Evolutionary conservation across 2,329 filamentous ascomycete genomes (phyloP).

Genomic region (Trichothecium roseum): DNA sequence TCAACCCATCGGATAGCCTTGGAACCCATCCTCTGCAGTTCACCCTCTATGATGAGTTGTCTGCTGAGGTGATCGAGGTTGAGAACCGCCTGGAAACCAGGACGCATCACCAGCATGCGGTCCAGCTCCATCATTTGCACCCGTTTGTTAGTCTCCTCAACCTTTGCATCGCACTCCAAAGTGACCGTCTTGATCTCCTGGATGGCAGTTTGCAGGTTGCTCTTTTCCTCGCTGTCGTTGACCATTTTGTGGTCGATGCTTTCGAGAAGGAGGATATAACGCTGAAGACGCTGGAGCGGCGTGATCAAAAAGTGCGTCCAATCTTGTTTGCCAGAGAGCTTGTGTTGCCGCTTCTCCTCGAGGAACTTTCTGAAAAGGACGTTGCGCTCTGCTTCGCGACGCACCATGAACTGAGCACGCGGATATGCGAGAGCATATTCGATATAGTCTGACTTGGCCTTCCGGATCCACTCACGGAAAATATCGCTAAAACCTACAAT

Average conservation of each 20-base stretch:
- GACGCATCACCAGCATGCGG: slow-evolving; percentile 72
- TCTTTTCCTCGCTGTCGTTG: slow-evolving; percentile 80
- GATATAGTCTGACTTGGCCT: slow-evolving; percentile 79
- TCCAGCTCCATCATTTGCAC: slow-evolving; percentile 79
- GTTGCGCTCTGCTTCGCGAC: slow-evolving; percentile 76
- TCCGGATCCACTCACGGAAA: slow-evolving; percentile 96
- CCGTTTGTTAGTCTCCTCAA: slow-evolving; percentile 86
- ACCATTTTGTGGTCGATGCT: slow-evolving; percentile 78
- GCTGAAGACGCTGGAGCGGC: slow-evolving; percentile 84
- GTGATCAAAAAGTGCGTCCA: slow-evolving; percentile 94
- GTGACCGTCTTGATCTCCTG: slow-evolving; percentile 87
- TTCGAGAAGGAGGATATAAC: slow-evolving; percentile 73
- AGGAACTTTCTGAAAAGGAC: slow-evolving; percentile 79
- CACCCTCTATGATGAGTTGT: slow-evolving; percentile 79
- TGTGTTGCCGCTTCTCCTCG: slow-evolving; percentile 68
- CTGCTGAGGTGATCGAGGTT: slow-evolving; percentile 92
- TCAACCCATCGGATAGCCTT: slow-evolving; percentile 91
- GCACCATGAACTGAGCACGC: slow-evolving; percentile 69
- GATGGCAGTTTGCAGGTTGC: slow-evolving; percentile 72
- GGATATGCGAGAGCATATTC: slow-evolving; percentile 88
- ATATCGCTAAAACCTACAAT: slow-evolving; percentile 91
- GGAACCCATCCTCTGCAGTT: slow-evolving; percentile 78
- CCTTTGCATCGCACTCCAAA: slow-evolving; percentile 80
- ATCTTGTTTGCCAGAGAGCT: slow-evolving; percentile 69
- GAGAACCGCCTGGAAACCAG: slow-evolving; percentile 79